Evolutionary conservation across 768 basidiomycete genomes (phyloP).

Genomic region (Tephrocybe sp.): DNA sequence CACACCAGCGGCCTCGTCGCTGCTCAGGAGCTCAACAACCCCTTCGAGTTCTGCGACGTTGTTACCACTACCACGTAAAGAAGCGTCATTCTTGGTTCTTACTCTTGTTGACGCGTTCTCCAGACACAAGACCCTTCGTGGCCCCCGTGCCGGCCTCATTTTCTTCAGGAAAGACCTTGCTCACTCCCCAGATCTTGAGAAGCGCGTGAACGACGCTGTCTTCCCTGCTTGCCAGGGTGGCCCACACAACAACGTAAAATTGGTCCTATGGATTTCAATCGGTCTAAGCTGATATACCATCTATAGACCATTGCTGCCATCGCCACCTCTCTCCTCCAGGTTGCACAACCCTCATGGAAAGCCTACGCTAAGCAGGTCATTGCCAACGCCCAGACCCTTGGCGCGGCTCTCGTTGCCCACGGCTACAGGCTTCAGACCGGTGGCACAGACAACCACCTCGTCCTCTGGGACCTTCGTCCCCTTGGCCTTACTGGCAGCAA

Average conservation of each 20-base stretch:
- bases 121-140: constrained; percentile 97
- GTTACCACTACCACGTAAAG: constrained; percentile 95
- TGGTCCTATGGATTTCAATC: background rate
- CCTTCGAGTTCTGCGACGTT: constrained; percentile 95
- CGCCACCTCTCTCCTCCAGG: constrained; percentile 91
- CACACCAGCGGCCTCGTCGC: constrained; percentile 96
- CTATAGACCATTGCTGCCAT: constrained; percentile 88
- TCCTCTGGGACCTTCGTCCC: constrained; percentile 97
- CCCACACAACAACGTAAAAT: constrained; percentile 91
- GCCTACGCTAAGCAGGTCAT: constrained; percentile 94
- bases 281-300: background rate
- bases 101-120: constrained; percentile 1
- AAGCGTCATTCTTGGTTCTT: background rate
- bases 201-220: constrained; percentile 95
- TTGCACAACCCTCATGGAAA: constrained; percentile 84
- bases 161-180: constrained; percentile 96
- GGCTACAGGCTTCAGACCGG: constrained; percentile 97
- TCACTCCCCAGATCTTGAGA: constrained; percentile 83
- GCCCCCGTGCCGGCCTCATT: constrained; percentile 95
- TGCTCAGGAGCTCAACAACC: constrained; percentile 83
- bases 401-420: constrained; percentile 61
- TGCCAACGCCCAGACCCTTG: constrained; percentile 79
- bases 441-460: constrained; percentile 96
- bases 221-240: constrained; percentile 99
- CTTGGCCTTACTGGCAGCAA: constrained; percentile 96